Percentiles rank a stretch among this genome's conserved stretches.
phyloP scores from a whole-genome alignment of 2,329 filamentous ascomycete genomes.

The Phaeosphaeriaceae sp. region DNA sequence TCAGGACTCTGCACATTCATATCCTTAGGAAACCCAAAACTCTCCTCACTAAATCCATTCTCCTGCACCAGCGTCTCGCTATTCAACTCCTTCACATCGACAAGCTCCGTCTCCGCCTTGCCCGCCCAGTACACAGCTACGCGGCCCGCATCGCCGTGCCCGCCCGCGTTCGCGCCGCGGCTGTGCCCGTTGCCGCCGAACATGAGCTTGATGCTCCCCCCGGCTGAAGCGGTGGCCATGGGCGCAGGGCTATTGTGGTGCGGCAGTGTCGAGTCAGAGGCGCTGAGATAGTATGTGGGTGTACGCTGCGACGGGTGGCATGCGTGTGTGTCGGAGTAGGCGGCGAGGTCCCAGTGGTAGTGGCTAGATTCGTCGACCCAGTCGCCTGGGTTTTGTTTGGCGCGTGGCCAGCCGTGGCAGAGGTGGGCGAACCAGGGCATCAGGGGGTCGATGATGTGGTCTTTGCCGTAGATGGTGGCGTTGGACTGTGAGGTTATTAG shows the following conservation, averaged over 20 bases:
- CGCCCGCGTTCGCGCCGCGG: constrained; percentile 26
- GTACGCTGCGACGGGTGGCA: constrained; percentile 25
- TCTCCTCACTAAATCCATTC: constrained; percentile 30
- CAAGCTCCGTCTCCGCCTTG: constrained; percentile 26
- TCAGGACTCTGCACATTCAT: constrained; percentile 18
- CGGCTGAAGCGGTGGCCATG: constrained; percentile 24
- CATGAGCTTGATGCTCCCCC: constrained; percentile 27
- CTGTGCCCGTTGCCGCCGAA: constrained; percentile 37
- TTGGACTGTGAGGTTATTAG: neutral
- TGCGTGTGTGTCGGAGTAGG: constrained; percentile 16
- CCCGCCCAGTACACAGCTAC: constrained; percentile 26
- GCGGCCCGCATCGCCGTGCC: constrained; percentile 17
- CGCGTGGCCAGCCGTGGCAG: constrained; percentile 31
- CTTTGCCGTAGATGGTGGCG: neutral
- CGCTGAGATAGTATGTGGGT: constrained; percentile 12
- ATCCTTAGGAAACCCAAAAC: constrained; percentile 28
- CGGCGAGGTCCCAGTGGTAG: constrained; percentile 21
- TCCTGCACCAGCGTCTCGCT: constrained; percentile 22
- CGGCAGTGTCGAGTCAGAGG: neutral
- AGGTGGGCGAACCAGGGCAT: constrained; percentile 26
- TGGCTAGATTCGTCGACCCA: constrained; percentile 31
- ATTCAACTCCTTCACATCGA: constrained; percentile 27
- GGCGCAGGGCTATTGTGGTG: constrained; percentile 17
- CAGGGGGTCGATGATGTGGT: neutral
- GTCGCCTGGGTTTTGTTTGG: constrained; percentile 30